A percentile compares a stretch with the other conserved stretches of the same genome.
phyloP scores from a whole-genome alignment of 805 yeast genomes.

The Candida parachauliodes region DNA sequence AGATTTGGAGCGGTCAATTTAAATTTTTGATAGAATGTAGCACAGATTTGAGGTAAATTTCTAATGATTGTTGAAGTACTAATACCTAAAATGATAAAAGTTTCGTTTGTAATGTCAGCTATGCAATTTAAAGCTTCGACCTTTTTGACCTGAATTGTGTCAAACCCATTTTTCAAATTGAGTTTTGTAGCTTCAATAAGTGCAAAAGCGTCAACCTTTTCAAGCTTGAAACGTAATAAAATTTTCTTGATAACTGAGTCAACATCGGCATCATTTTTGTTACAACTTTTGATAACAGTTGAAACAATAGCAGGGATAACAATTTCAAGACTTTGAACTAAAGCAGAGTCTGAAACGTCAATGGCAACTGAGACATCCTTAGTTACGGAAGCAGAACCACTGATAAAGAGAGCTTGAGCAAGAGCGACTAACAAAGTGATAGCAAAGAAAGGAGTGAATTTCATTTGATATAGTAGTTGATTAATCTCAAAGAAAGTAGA shows the following conservation, averaged over 20 bases:
- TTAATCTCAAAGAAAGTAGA: too few species aligned
- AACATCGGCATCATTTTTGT: neutral
- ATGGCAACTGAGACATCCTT: too few species aligned
- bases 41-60: constrained; percentile 1
- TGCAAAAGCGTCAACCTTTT: too few species aligned
- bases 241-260: too few species aligned
- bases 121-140: neutral
- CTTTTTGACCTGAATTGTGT: neutral
- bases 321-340: constrained; percentile 1
- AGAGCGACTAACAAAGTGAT: neutral
- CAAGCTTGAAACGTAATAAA: too few species aligned
- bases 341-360: neutral
- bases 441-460: constrained; percentile 1
- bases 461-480: too few species aligned
- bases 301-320: constrained; percentile 2
- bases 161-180: too few species aligned
- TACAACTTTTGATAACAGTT: neutral
- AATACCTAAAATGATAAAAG: constrained; percentile 1
- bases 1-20: constrained; percentile 4
- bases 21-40: neutral
- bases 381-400: too few species aligned
- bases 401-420: neutral
- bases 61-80: constrained; percentile 1
- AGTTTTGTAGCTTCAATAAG: neutral
- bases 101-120: neutral